These are phyloP conservation scores for Torulaspora franciscae DNA, from an alignment of 805 yeast genomes.

Conservation along the genomic window DNA sequence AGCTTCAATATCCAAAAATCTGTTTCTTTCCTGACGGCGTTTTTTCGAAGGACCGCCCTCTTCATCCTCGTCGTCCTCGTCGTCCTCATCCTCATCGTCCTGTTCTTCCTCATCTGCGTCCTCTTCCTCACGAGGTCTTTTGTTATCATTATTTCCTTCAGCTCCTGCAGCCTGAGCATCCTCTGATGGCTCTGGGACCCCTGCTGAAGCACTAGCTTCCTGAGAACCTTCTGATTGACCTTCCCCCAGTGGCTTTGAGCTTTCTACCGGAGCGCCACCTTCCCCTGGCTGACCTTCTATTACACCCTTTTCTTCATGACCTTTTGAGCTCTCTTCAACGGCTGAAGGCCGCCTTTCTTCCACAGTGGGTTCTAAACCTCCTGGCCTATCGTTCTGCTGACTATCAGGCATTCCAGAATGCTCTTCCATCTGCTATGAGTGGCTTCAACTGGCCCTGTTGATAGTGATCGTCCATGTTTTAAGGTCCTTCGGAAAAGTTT, in stretches of 20 bases:
- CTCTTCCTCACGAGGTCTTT: slow-evolving; percentile 28
- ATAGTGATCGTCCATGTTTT: not conserved
- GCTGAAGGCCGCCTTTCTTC: not conserved
- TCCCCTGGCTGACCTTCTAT: not conserved
- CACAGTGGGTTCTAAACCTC: not conserved
- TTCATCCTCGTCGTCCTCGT: slow-evolving; percentile 56
- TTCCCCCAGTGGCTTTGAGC: no score
- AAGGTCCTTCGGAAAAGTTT: slow-evolving; percentile 3
- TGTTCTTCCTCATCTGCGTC: slow-evolving; percentile 42
- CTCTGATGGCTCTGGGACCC: not conserved
- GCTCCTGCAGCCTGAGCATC: not conserved
- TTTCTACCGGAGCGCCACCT: no score
- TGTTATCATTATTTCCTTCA: slow-evolving; percentile 4
- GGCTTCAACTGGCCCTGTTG: not conserved
- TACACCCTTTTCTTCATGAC: slow-evolving; percentile 1
- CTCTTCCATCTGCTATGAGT: not conserved
- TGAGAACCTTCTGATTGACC: no score
- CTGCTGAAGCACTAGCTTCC: not conserved
- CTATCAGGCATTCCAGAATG: slow-evolving; percentile 2
- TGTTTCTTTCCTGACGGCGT: slow-evolving; percentile 56
- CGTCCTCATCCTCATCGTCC: slow-evolving; percentile 49
- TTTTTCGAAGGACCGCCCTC: slow-evolving; percentile 44
- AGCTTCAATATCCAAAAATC: slow-evolving; percentile 96
- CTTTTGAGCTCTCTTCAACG: not conserved
- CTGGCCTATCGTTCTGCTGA: slow-evolving; percentile 1